Percentiles rank a stretch among this genome's conserved stretches.
Evolutionary conservation across 2,329 filamentous ascomycete species (phyloP).

Genomic region (Talaromyces islandicus): DNA sequence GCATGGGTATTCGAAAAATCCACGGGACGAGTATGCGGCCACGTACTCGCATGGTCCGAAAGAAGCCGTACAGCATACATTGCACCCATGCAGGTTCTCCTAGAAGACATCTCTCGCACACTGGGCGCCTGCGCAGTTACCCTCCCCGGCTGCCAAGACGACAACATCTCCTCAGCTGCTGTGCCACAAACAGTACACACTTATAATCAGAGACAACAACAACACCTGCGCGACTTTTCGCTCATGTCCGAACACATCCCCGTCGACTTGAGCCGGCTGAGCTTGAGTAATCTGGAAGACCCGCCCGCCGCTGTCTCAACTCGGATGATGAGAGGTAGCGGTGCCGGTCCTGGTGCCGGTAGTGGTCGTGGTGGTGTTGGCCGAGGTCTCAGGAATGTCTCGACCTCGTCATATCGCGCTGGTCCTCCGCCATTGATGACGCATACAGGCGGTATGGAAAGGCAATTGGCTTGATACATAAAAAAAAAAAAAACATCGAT

Average conservation of each 20-base stretch:
- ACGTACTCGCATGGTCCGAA: slow-evolving; percentile 82
- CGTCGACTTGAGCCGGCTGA: slow-evolving; percentile 20
- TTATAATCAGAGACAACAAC: slow-evolving; percentile 16
- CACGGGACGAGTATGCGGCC: slow-evolving; percentile 76
- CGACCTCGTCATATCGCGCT: slow-evolving; percentile 20
- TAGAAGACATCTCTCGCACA: slow-evolving; percentile 77
- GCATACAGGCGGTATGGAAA: slow-evolving; percentile 30
- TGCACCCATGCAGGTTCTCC: slow-evolving; percentile 85
- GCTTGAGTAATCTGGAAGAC: slow-evolving; percentile 17
- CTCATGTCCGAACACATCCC: slow-evolving; percentile 20
- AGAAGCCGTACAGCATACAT: slow-evolving; percentile 82
- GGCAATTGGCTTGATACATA: slow-evolving; percentile 28
- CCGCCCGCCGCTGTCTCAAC: not conserved
- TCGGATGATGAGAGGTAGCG: not conserved
- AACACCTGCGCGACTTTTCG: slow-evolving; percentile 14
- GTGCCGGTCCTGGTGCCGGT: not conserved
- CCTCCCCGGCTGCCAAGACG: slow-evolving; percentile 52
- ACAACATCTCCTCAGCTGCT: slow-evolving; percentile 17
- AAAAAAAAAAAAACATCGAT: not conserved
- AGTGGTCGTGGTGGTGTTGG: slow-evolving; percentile 10
- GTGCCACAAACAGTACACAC: slow-evolving; percentile 13
- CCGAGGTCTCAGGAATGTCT: slow-evolving; percentile 14
- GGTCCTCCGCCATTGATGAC: slow-evolving; percentile 20
- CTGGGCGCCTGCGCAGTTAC: slow-evolving; percentile 65
- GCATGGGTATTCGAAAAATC: slow-evolving; percentile 85